A percentile compares a stretch with the other conserved stretches of the same genome.
Conservation (phyloP, 2,329 filamentous ascomycete species). For the Seiridium cupressi region DNA sequence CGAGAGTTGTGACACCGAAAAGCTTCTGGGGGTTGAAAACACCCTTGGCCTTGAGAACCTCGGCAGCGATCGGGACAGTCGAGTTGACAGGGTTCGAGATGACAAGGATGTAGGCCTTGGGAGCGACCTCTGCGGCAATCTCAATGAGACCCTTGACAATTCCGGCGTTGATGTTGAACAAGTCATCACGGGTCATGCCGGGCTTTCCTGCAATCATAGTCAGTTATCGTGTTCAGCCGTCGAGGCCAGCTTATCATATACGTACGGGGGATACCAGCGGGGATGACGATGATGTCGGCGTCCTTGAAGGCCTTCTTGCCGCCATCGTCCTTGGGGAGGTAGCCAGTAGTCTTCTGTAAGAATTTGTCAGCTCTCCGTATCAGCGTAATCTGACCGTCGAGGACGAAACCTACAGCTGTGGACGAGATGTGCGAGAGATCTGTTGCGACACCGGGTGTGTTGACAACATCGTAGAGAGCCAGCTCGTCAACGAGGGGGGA, state of each 20-base stretch:
- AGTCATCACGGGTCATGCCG: constrained; percentile 98
- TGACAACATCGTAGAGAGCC: constrained; percentile 98
- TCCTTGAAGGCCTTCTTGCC: constrained; percentile 86
- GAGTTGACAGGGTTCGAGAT: constrained; percentile 99
- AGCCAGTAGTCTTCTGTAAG: constrained; percentile 77
- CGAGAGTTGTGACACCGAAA: constrained; percentile 97
- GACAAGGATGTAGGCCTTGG: constrained; percentile 92
- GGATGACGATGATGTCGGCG: constrained; percentile 95
- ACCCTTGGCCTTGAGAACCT: constrained; percentile 89
- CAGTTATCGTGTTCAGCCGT: background rate
- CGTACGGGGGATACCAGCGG: constrained; percentile 95
- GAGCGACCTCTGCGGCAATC: constrained; percentile 80
- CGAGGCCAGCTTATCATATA: constrained; percentile 15
- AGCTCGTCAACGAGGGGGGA: constrained; percentile 87
- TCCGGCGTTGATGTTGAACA: constrained; percentile 99
- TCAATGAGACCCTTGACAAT: constrained; percentile 95
- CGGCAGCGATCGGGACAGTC: constrained; percentile 94
- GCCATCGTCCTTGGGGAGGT: constrained; percentile 82
- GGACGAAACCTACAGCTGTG: constrained; percentile 60
- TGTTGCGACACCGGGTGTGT: constrained; percentile 92
- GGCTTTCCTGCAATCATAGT: constrained; percentile 73
- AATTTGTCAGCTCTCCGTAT: constrained; percentile 27
- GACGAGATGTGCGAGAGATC: constrained; percentile 98
- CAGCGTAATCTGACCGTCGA: background rate
- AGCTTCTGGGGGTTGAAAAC: constrained; percentile 95